A percentile compares a stretch with the other conserved stretches of the same genome.
These are phyloP conservation scores for Middelhovenomyces tepae DNA, from an alignment of 805 yeast genomes.

Conservation along the genomic window DNA sequence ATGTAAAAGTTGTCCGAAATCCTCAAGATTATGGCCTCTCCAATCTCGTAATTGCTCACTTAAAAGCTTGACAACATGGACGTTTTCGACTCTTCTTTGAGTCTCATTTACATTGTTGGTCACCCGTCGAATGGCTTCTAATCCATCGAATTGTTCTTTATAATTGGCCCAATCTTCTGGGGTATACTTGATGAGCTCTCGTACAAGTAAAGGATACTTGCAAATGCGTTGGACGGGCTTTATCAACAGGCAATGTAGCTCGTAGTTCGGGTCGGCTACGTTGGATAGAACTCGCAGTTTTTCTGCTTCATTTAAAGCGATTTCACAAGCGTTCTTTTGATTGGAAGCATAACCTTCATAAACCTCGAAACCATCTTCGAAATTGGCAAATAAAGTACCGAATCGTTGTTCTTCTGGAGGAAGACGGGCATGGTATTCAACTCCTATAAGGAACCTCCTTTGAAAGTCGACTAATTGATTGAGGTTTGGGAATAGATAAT, in stretches of 20 bases:
- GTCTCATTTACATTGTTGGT: slow-evolving; percentile 88
- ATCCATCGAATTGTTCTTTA: slow-evolving; percentile 63
- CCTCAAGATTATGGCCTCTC: slow-evolving; percentile 75
- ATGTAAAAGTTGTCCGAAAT: slow-evolving; percentile 77
- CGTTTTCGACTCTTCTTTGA: slow-evolving; percentile 84
- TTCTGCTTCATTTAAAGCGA: slow-evolving; percentile 53
- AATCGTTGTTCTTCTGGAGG: slow-evolving; percentile 72
- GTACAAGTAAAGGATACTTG: slow-evolving; percentile 77
- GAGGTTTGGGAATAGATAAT: slow-evolving; percentile 76
- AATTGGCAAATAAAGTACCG: slow-evolving; percentile 81
- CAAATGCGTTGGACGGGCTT: slow-evolving; percentile 97
- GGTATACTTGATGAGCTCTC: slow-evolving; percentile 60
- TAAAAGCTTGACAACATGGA: slow-evolving; percentile 57
- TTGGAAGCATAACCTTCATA: slow-evolving; percentile 95
- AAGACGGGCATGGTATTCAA: slow-evolving; percentile 77
- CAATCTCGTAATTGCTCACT: slow-evolving; percentile 75
- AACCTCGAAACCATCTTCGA: slow-evolving; percentile 74
- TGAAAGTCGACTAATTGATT: slow-evolving; percentile 83
- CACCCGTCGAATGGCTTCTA: slow-evolving; percentile 68
- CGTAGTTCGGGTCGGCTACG: slow-evolving; percentile 76
- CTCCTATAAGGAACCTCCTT: slow-evolving; percentile 75
- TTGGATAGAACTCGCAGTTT: slow-evolving; percentile 45
- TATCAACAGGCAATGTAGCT: slow-evolving; percentile 77
- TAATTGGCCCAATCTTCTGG: slow-evolving; percentile 44
- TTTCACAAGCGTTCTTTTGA: slow-evolving; percentile 77